Base-by-base conservation (phyloP, 257 asterid genomes). In the Rauvolfia tetraphylla region DNA sequence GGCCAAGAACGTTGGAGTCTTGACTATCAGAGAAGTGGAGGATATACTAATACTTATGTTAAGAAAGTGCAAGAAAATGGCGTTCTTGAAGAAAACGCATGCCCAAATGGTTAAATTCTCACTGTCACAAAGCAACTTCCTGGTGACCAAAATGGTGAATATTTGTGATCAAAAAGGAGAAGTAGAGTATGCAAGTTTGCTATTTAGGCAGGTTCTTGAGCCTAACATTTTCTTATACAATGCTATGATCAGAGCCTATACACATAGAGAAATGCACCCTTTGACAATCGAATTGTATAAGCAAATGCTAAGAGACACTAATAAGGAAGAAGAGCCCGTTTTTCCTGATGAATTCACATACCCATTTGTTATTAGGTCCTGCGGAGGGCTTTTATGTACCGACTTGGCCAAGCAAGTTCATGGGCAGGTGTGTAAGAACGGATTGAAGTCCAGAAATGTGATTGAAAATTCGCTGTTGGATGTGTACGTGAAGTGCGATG, bases 91-190 rank as follows among this genome's bases (percentile, higher is more conserved):
- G 88, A 87, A 78, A 81, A 81, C 86, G n/a, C 97, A 91, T 57
- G 88, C 91, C 84, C 97, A 86, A 54, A 85, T 90, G 80, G 87
- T 87, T 80, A 89, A 88, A 68, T 80, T 87, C 20, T 88, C 93
- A 20, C 41, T 90, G 41, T 42, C 86, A 10, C 92, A 86, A 49
- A 90, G 96, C 91, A 93, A 84, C 80, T 87, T 89, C 83, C 82
- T 93, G 85, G 91, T 88, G n/a, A 90, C 96, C 5, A 91, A 81
- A 84, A 90, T 91, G 96, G 58, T 93, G 79, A 90, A 93, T 61
- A 82, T 87, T 54, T 93, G 98, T 75, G 92, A 86, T 75, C 85
- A 77, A 82, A 80, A 20, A 42, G 92, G 91, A 31, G 90, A 86
- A 44, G 86, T 83, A 29, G 79, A 84, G 33, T 88, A 90, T 71